Evolutionary conservation across 176 grass and related monocot species (phyloP), one percentile per base, ranked within the genome.

Genomic region (Otatea glauca): DNA sequence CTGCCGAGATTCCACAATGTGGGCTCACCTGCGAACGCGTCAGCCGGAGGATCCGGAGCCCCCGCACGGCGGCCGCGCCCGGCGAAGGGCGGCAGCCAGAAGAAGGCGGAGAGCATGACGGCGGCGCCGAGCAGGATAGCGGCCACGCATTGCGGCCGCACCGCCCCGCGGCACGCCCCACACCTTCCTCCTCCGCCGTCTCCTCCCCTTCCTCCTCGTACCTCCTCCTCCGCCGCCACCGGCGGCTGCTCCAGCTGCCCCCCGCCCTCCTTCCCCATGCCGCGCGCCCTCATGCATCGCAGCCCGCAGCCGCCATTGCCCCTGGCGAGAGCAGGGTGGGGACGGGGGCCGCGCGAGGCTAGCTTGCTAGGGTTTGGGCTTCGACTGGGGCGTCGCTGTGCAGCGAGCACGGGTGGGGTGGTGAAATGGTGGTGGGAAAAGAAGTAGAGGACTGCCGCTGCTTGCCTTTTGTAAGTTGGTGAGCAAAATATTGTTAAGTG

Each of bases 71-170:
- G 80, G 78, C 77, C n/a, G 73, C 73, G 86, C 16, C 88, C 75
- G n/a, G 62, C 39, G 70, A 94, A 94, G 7, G 90, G 94, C 74
- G 88, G 92, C 32, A 97, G 72, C 92, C 88, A 89, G 92, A 97
- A 97, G 54, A 91, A 48, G 48, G 81, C 92, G 37, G 90, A 89
- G 24, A 97, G 83, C 68, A 83, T 41, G 68, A 97, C 86, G 48
- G 92, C 92, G 3, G 68, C 83, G 45, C 92, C 86, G 72, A 97
- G 86, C 48, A 97, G 62, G 61, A 94, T 75, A 76, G 84, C 86
- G 35, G 81, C 83, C 27, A 88, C 68, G 79, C 94, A 97, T 74
- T 88, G 92, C 59, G 34, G 84, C 68, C 88, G 84, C 44, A 91
- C 90, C 21, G 79, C 66, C 42, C 66, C 21, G 10, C 83, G 65